Base-by-base conservation (phyloP, 2,329 filamentous ascomycete genomes). In the Paecilomyces sp. region DNA sequence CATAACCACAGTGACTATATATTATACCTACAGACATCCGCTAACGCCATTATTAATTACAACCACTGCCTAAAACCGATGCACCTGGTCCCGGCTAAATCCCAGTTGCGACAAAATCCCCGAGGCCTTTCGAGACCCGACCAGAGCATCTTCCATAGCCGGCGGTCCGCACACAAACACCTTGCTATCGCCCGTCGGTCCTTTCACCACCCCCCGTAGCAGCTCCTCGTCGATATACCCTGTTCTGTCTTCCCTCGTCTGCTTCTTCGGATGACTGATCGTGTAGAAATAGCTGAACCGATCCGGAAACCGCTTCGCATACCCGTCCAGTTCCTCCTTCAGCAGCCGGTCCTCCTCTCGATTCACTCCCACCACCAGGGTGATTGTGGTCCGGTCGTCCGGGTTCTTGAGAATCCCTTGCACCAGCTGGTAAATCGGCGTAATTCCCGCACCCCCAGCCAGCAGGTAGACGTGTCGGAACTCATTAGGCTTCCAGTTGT, bases 391-490 rank as follows among this genome's bases (percentile, higher is more conserved):
- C 60, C 76, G 77, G 65, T 90, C 88, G 1, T 79, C 72, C 0
- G 85, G 80, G 66, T 89, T 83, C 53, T 76, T 71, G n/a, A 88
- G 75, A 59, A 89, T 87, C 1, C 84, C 84, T 55, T 80, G 82
- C 1, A 83, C 78, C 1, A 89, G 80, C 69, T 88, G 85, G 69
- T 84, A 89, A 64, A 88, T 81, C 0, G 88, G 88, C 0, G 88
- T 90, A 63, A 91, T 89, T 18, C 88, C 88, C 0, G 86, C 87
- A 12, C 88, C 88, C 53, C 88, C 88, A 0, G 88, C 88, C 52
- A 91, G 82, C 47, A 90, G 78, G 2, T 84, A 82, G n/a, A 91
- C 72, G 62, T 83, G 79, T 72, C 77, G 69, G 75, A 74, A 67
- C 57, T 72, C 65, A 58, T 77, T 77, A 30, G 82, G 75, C 24